phyloP scores from a whole-genome alignment of 306 rosid genomes.

The Vicia sativa region DNA sequence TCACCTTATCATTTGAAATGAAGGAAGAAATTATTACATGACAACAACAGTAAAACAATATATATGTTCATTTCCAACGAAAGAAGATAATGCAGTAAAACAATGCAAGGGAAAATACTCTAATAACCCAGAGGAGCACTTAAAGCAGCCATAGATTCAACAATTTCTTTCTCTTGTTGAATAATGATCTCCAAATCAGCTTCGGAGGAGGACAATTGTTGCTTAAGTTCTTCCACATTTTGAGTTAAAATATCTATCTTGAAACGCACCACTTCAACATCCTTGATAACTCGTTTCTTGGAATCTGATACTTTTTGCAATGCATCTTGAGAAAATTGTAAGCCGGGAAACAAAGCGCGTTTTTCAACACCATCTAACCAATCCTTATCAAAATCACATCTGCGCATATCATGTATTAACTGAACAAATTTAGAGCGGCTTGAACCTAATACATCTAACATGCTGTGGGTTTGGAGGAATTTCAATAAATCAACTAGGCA shows the following conservation, averaged over 20 bases:
- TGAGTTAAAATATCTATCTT: not conserved
- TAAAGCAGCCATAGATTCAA: not conserved
- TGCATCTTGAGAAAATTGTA: not conserved
- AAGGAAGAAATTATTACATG: no score
- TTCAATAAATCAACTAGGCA: not conserved
- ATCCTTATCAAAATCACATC: not conserved
- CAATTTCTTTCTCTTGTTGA: not conserved
- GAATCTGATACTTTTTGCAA: not conserved
- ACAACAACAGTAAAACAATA: no score
- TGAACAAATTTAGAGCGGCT: constrained; percentile 1
- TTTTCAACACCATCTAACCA: not conserved
- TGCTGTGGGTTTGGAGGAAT: constrained; percentile 10
- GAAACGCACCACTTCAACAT: not conserved
- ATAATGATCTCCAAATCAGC: not conserved
- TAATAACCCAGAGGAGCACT: not conserved
- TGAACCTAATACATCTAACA: not conserved
- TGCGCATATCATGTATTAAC: not conserved
- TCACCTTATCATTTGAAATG: not conserved
- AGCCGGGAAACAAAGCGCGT: not conserved
- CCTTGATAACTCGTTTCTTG: not conserved
- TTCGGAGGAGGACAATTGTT: not conserved
- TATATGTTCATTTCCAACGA: not conserved
- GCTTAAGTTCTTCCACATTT: not conserved
- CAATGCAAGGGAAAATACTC: not conserved
- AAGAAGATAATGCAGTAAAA: not conserved